Evolutionary conservation across 2,329 filamentous ascomycete genomes (phyloP).

Genomic region (Talaromyces islandicus): DNA sequence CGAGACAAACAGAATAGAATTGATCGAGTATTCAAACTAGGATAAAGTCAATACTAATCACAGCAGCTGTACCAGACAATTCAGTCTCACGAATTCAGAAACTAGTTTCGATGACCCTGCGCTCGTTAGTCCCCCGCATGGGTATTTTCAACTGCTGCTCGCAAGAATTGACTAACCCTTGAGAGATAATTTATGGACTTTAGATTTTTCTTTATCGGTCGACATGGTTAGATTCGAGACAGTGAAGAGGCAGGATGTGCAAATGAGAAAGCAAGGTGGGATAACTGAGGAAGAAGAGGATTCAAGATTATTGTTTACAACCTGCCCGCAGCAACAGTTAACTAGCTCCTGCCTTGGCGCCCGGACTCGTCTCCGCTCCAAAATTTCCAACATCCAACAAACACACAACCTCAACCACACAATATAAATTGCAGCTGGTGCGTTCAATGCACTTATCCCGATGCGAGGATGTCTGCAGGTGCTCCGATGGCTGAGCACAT

Average conservation of each 20-base stretch:
- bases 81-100: conserved; percentile 74
- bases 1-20: conserved; percentile 72
- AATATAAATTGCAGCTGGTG: background rate
- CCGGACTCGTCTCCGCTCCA: background rate
- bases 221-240: conserved; percentile 27
- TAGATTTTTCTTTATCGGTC: conserved; percentile 63
- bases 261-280: background rate
- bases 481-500: conserved; percentile 41
- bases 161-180: conserved; percentile 27
- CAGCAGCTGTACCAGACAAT: conserved; percentile 33
- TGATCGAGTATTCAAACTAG: conserved; percentile 91
- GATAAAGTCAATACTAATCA: background rate
- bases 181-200: conserved; percentile 84
- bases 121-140: conserved; percentile 23
- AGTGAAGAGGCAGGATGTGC: background rate
- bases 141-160: background rate
- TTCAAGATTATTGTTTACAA: conserved; percentile 38
- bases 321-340: conserved; percentile 30
- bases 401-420: background rate
- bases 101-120: conserved; percentile 74
- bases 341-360: conserved; percentile 2
- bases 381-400: background rate
- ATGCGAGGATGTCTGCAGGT: conserved; percentile 45
- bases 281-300: background rate
- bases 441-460: conserved; percentile 26